These are phyloP conservation scores for Xylaria sp. DNA, from an alignment of 2,329 filamentous ascomycete species.

Conservation along the genomic window DNA sequence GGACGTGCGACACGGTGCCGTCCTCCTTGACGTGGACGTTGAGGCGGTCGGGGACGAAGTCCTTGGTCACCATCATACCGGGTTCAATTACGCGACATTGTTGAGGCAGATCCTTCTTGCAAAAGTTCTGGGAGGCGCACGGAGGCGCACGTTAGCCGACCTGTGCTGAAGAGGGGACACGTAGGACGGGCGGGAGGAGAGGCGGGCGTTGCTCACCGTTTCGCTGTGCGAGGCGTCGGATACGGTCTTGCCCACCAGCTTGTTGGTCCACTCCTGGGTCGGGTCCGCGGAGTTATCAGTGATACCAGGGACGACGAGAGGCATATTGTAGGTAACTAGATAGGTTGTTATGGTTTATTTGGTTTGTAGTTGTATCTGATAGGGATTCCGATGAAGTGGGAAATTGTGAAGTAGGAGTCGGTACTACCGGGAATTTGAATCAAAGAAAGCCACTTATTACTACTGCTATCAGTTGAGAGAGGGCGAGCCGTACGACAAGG, in stretches of 20 bases:
- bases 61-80: slow-evolving; percentile 63
- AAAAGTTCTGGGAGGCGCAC: slow-evolving; percentile 56
- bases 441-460: no score
- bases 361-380: not conserved
- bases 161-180: not conserved
- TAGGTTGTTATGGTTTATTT: not conserved
- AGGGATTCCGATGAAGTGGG: not conserved
- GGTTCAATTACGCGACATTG: slow-evolving; percentile 62
- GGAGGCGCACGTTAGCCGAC: not conserved
- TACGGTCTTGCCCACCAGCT: slow-evolving; percentile 68
- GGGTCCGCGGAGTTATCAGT: slow-evolving; percentile 50
- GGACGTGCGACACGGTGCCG: slow-evolving; percentile 64
- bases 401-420: not conserved
- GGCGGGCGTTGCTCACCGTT: slow-evolving; percentile 51
- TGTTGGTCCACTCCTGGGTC: slow-evolving; percentile 64
- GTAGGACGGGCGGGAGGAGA: not conserved
- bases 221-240: slow-evolving; percentile 57
- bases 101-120: slow-evolving; percentile 64
- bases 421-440: not conserved
- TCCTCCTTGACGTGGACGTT: slow-evolving; percentile 66
- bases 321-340: slow-evolving; percentile 56
- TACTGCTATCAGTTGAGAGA: no score
- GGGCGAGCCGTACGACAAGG: no score
- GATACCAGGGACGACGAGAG: slow-evolving; percentile 67
- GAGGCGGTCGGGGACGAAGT: slow-evolving; percentile 58